These are phyloP conservation scores for Podospora pseudopauciseta DNA, from an alignment of 495 filamentous ascomycete species.

Conservation along the genomic window DNA sequence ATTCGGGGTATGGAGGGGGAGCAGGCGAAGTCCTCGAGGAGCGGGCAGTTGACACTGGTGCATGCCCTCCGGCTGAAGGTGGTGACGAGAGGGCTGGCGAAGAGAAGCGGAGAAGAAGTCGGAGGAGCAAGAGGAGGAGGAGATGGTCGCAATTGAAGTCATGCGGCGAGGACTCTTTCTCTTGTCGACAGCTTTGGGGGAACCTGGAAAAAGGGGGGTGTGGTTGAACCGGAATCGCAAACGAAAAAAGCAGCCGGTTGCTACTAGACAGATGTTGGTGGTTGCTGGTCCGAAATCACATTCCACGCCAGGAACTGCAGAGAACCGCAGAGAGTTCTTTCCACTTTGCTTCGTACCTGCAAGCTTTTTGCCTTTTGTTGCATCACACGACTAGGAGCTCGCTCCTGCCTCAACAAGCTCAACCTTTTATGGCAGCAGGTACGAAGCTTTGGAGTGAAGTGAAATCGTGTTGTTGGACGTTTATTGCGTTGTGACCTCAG, in stretches of 20 bases:
- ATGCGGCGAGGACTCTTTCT: conserved; percentile 17
- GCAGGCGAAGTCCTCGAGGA: not conserved
- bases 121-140: not conserved
- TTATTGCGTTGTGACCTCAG: not conserved
- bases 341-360: not conserved
- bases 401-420: not conserved
- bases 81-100: conserved; percentile 13
- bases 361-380: not conserved
- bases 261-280: not conserved
- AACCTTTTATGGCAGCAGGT: not conserved
- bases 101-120: not conserved
- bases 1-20: not conserved
- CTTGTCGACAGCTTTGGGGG: no score
- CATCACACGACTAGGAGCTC: not conserved
- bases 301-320: not conserved
- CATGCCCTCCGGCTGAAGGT: not conserved
- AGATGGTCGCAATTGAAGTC: conserved; percentile 19
- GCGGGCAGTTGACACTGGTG: not conserved
- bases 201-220: no score
- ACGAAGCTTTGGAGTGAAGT: not conserved
- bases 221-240: not conserved
- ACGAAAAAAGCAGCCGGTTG: no score
- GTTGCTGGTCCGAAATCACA: not conserved
- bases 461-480: not conserved
- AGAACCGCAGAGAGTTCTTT: not conserved